Base-by-base conservation (phyloP, 768 basidiomycete species). In the Clitopilus hobsonii region DNA sequence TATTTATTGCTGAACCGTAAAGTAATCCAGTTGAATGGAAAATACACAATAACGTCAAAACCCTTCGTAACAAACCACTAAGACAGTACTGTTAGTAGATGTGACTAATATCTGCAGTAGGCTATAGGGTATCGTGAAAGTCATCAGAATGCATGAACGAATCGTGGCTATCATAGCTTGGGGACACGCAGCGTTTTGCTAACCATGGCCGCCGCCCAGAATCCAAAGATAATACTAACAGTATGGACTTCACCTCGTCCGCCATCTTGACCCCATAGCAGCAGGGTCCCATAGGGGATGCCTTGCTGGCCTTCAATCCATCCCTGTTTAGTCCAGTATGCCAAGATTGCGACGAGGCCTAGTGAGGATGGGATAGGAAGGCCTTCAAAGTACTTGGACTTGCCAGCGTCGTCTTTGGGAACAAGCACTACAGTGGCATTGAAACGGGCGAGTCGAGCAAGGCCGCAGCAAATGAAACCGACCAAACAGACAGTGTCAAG, bases 351-450 rank as follows among this genome's bases (percentile, higher is more conserved):
- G 54, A 97, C 94, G 54, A 99, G 79, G 10, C 65, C 80, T 47
- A 99, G 80, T 10, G 91, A 90, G 0, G 91, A 91, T 1, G 97
- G 97, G 57, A 99, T 98, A 23, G 97, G 97, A 20, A 99, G 82
- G 5, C 97, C 97, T 72, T 98, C 97, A 67, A 98, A 99, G 76
- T 95, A 98, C 64, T 87, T 86, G 14, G 90, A 79, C 69, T 98
- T 98, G 55, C 97, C 96, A 26, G 78, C 79, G 6, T 69, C 72
- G 66, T 94, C 90, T 69, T 94, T 95, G 1, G 96, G 96, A 23
- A 97, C 80, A 38, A 93, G 75, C 2, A 97, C 97, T 55, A 97
- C 96, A 0, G 97, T 99, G 7, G 96, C 97, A 70, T 99, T 99
- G 81, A 98, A 99, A 38, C 97, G 86, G 8, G 97, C 97, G 28